A percentile compares a stretch with the other conserved stretches of the same genome.
These are phyloP conservation scores for Hysterium pulicare DNA, from an alignment of 2,329 filamentous ascomycete genomes.

Conservation along the genomic window DNA sequence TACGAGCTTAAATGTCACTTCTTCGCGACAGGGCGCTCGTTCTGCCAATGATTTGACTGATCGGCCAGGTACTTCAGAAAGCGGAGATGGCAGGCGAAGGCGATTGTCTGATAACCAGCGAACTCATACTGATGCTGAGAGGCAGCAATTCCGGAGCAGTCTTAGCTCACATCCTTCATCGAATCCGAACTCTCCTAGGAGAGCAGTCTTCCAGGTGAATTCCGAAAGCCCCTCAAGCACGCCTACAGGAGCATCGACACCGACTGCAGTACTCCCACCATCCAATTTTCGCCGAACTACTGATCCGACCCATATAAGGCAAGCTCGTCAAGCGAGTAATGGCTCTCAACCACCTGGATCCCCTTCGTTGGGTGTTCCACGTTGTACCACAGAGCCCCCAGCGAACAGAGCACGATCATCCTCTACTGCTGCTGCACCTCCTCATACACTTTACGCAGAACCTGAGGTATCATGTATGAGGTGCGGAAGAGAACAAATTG, in stretches of 20 bases:
- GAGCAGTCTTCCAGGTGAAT: slow-evolving; percentile 22
- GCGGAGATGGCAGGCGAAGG: slow-evolving; percentile 23
- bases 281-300: slow-evolving; percentile 26
- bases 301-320: slow-evolving; percentile 22
- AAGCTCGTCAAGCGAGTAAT: slow-evolving; percentile 19
- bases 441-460: slow-evolving; percentile 54
- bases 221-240: slow-evolving; percentile 24
- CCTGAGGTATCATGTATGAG: slow-evolving; percentile 70
- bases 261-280: slow-evolving; percentile 1
- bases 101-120: slow-evolving; percentile 42
- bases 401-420: slow-evolving; percentile 12
- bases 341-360: slow-evolving; percentile 24
- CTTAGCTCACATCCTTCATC: slow-evolving; percentile 23
- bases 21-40: slow-evolving; percentile 49
- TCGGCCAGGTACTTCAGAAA: slow-evolving; percentile 25
- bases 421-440: slow-evolving; percentile 21
- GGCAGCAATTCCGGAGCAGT: slow-evolving; percentile 30
- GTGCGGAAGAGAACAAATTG: slow-evolving; percentile 69
- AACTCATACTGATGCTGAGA: slow-evolving; percentile 41
- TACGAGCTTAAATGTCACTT: slow-evolving; percentile 19
- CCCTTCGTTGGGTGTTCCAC: slow-evolving; percentile 20
- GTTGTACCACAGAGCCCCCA: slow-evolving; percentile 28
- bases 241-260: slow-evolving; percentile 14
- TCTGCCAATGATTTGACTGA: slow-evolving; percentile 63
- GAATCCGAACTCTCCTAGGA: slow-evolving; percentile 27